Evolutionary conservation across 2,329 filamentous ascomycete species (phyloP).

Genomic region (Hypoxylon sp.): DNA sequence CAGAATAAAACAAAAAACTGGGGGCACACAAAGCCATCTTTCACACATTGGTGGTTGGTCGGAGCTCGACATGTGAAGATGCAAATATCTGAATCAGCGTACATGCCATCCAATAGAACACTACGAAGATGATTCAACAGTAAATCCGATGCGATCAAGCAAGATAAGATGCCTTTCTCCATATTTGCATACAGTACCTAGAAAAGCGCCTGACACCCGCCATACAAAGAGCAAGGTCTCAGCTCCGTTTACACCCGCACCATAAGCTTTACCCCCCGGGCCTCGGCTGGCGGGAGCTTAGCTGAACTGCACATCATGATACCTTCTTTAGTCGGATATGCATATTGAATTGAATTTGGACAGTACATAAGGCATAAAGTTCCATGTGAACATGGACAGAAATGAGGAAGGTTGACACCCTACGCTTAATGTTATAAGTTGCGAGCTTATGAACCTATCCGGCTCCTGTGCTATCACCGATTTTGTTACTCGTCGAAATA

Average conservation of each 20-base stretch:
- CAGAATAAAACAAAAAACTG: not conserved
- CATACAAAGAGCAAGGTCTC: not conserved
- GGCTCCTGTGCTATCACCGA: not conserved
- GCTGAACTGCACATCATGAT: not conserved
- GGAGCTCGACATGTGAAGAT: constrained; percentile 36
- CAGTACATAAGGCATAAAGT: not conserved
- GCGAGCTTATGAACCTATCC: not conserved
- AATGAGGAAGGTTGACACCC: not conserved
- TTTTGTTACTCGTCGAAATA: not conserved
- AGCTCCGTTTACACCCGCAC: constrained; percentile 29
- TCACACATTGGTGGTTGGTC: not conserved
- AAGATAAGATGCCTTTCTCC: not conserved
- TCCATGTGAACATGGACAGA: not conserved
- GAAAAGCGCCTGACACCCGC: not conserved
- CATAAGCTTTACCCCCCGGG: constrained; percentile 20
- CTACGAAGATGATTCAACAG: not conserved
- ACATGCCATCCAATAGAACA: constrained; percentile 11
- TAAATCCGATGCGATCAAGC: constrained; percentile 3
- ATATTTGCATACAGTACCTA: not conserved
- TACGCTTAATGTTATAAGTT: not conserved
- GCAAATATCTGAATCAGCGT: constrained; percentile 17
- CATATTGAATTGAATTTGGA: not conserved
- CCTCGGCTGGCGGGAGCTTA: constrained; percentile 31
- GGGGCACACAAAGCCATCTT: not conserved
- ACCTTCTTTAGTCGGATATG: not conserved